Evolutionary conservation across 2,329 filamentous ascomycete species (phyloP).

Genomic region (Colletotrichum orbiculare): DNA sequence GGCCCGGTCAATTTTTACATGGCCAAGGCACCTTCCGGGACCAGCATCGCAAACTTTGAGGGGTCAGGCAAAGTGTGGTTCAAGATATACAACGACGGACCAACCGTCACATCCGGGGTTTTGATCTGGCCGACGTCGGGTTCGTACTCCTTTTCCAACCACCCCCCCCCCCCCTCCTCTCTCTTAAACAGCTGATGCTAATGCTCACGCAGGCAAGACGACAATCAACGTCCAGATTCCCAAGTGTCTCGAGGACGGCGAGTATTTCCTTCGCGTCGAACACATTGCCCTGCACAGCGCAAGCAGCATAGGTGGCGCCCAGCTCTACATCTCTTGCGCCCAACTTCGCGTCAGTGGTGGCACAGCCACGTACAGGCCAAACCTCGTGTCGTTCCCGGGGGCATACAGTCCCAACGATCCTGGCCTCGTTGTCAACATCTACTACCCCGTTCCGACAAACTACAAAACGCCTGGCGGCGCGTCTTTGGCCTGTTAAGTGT

Average conservation of each 20-base stretch:
- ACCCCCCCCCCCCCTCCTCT: not conserved
- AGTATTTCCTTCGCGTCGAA: constrained; percentile 61
- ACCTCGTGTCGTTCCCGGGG: constrained; percentile 54
- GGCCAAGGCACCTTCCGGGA: constrained; percentile 48
- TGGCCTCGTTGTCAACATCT: constrained; percentile 56
- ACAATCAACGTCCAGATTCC: constrained; percentile 55
- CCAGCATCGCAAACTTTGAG: constrained; percentile 48
- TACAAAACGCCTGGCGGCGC: constrained; percentile 44
- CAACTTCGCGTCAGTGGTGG: constrained; percentile 56
- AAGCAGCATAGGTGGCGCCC: constrained; percentile 52
- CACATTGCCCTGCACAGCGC: constrained; percentile 60
- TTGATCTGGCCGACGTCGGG: constrained; percentile 55
- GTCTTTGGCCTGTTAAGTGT: constrained; percentile 35
- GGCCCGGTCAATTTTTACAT: constrained; percentile 54
- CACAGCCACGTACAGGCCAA: constrained; percentile 50
- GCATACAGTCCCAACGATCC: constrained; percentile 54
- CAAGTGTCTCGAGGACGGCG: constrained; percentile 56
- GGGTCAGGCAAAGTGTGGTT: constrained; percentile 52
- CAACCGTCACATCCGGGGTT: constrained; percentile 47
- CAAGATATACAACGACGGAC: constrained; percentile 57
- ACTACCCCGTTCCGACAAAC: constrained; percentile 52
- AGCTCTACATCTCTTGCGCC: constrained; percentile 58
- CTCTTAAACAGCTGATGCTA: not conserved
- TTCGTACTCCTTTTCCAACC: constrained; percentile 9
- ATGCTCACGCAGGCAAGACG: constrained; percentile 39